Conservation (phyloP, 108 stramenopile genomes). For the Stephanodiscus triporus region DNA sequence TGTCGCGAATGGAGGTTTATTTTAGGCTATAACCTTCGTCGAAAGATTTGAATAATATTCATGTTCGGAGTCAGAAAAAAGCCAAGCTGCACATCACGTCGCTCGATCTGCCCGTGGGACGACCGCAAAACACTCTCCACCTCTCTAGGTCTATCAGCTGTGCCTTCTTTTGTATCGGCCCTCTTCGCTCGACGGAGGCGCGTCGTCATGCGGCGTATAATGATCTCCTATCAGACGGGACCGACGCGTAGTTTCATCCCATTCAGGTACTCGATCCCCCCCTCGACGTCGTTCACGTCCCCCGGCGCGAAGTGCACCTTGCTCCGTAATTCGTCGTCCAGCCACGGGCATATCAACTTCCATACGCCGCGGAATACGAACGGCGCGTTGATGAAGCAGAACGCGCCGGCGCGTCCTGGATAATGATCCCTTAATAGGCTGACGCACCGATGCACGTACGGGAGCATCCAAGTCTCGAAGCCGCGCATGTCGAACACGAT, state of each 20-base stretch:
- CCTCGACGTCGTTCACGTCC: slow-evolving; percentile 7
- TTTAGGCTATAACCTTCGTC: no score
- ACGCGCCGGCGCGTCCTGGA: slow-evolving; percentile 10
- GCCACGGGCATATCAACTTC: slow-evolving; percentile 8
- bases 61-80: no score
- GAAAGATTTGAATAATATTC: no score
- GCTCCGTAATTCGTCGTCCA: slow-evolving; percentile 8
- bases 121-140: no score
- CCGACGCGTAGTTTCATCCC: not conserved
- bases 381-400: slow-evolving; percentile 11
- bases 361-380: not conserved
- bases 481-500: slow-evolving; percentile 16
- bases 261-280: slow-evolving; percentile 5
- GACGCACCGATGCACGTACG: slow-evolving; percentile 5
- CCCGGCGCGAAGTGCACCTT: slow-evolving; percentile 13
- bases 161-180: no score
- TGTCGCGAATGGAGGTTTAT: no score
- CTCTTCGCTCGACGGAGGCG: no score
- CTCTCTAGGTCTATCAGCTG: no score
- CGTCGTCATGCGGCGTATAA: no score
- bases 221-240: no score
- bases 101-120: no score
- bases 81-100: no score
- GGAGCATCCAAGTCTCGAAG: slow-evolving; percentile 2
- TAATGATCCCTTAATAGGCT: slow-evolving; percentile 4